A percentile compares a stretch with the other conserved stretches of the same genome.
phyloP scores from a whole-genome alignment of 805 yeast genomes.

The Saccharomycopsis selenospora region DNA sequence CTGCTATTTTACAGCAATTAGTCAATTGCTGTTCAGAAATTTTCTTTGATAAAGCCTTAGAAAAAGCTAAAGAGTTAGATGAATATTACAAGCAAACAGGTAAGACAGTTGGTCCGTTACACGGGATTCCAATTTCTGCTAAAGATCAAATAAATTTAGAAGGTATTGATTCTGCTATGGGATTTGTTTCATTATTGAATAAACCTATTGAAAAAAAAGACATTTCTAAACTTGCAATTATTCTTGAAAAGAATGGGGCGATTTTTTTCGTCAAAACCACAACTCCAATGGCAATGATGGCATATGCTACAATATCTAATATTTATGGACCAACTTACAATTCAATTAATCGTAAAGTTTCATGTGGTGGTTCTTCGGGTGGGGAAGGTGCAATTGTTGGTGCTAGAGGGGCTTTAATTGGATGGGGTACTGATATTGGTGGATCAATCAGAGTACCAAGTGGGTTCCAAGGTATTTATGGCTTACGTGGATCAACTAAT shows the following conservation, averaged over 20 bases:
- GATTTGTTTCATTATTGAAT: constrained; percentile 30
- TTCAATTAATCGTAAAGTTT: constrained; percentile 47
- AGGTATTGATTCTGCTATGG: constrained; percentile 44
- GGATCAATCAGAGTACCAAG: constrained; percentile 66
- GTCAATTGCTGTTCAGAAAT: constrained; percentile 30
- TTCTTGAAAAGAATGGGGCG: constrained; percentile 36
- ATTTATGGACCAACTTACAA: constrained; percentile 54
- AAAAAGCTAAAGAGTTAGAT: constrained; percentile 49
- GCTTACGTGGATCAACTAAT: constrained; percentile 56
- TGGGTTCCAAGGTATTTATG: constrained; percentile 54
- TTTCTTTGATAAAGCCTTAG: constrained; percentile 53
- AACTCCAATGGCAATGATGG: constrained; percentile 67
- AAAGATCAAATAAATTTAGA: constrained; percentile 38
- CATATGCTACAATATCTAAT: constrained; percentile 54
- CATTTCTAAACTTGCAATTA: constrained; percentile 5
- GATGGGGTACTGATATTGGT: constrained; percentile 66
- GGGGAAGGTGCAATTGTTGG: constrained; percentile 65
- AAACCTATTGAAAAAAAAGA: constrained; percentile 3
- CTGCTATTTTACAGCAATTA: constrained; percentile 52
- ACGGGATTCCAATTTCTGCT: constrained; percentile 59
- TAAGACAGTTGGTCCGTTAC: constrained; percentile 51
- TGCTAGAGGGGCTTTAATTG: constrained; percentile 53
- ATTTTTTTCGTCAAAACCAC: constrained; percentile 58
- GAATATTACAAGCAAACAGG: constrained; percentile 40
- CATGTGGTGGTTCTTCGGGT: constrained; percentile 69